Conservation (phyloP, 2,329 filamentous ascomycete genomes). For the Pseudonectria foliicola region DNA sequence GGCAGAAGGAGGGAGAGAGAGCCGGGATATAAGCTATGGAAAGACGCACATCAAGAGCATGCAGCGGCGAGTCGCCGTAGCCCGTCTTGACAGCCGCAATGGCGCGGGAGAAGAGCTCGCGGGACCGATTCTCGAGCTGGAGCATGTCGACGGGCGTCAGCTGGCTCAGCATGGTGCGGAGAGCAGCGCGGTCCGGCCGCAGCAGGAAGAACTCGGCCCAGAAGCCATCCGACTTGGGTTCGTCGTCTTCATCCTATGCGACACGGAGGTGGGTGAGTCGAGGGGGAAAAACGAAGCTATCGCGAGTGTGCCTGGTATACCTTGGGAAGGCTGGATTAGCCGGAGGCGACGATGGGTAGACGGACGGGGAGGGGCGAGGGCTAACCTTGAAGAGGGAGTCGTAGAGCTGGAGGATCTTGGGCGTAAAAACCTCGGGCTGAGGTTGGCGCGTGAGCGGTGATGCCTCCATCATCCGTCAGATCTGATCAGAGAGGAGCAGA, state of each 20-base stretch:
- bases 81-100: slow-evolving; percentile 60
- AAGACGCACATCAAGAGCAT: slow-evolving; percentile 74
- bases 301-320: slow-evolving; percentile 15
- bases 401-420: slow-evolving; percentile 89
- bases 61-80: slow-evolving; percentile 56
- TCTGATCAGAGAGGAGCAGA: no score
- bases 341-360: slow-evolving; percentile 3
- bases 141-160: slow-evolving; percentile 69
- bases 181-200: slow-evolving; percentile 63
- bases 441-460: slow-evolving; percentile 91
- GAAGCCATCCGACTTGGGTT: slow-evolving; percentile 78
- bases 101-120: slow-evolving; percentile 70
- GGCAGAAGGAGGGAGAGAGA: slow-evolving; percentile 26
- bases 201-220: slow-evolving; percentile 95
- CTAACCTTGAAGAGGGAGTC: slow-evolving; percentile 70
- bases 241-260: slow-evolving; percentile 53
- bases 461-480: slow-evolving; percentile 68
- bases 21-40: slow-evolving; percentile 10
- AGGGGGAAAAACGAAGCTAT: slow-evolving; percentile 11
- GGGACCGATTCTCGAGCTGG: slow-evolving; percentile 67
- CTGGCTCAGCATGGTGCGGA: slow-evolving; percentile 63
- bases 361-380: slow-evolving; percentile 4
- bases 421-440: slow-evolving; percentile 84
- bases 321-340: slow-evolving; percentile 16
- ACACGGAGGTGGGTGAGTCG: slow-evolving; percentile 21